Base-by-base conservation (phyloP, 2,329 filamentous ascomycete species). In the Keithomyces neogunnii region DNA sequence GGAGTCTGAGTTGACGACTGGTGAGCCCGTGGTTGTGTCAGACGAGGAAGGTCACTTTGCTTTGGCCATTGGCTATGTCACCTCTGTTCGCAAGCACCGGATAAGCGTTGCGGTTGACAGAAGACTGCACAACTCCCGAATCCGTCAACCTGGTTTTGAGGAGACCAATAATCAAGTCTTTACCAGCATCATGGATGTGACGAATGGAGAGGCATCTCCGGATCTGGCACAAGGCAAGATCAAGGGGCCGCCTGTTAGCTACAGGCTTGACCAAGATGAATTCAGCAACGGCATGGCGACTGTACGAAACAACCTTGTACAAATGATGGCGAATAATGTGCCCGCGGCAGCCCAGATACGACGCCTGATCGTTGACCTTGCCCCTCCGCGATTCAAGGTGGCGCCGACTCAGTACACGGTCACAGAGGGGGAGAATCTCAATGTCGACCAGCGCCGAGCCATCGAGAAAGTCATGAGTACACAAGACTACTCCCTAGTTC, bases 261-360 rank as follows among this genome's bases (percentile, higher is more conserved):
- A 96, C 61, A 86, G 93, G 29, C 74, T 99, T 3, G 93, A 99
- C 69, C 96, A 96, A 65, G 93, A 99, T 61, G 93, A 99, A 63
- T 99, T 99, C 68, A 95, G 89, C 69, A 97, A 95, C 61, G 93
- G 93, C 52, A 95, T 99, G 89, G 90, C 93, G 3, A 86, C 87
- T 32, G 88, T 96, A 45, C 84, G 93, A 49, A 96, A 96, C 69
- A 99, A 97, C 59, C 78, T 99, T 1, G 82, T 97, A 33, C 88
- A 91, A 58, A 81, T 96, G 60, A 97, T 99, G 91, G 82, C 88
- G 40, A 83, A 90, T 57, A 81, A 82, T 43, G 74, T 85, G 1
- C 85, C 82, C 59, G 85, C 85, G 46, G 83, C 88, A 26, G 75
- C 77, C 45, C 77, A 90, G 60, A 81, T 95, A 36, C 84, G 91